Evolutionary conservation across 2,329 filamentous ascomycete species (phyloP).

Genomic region (Xylaria sp.): DNA sequence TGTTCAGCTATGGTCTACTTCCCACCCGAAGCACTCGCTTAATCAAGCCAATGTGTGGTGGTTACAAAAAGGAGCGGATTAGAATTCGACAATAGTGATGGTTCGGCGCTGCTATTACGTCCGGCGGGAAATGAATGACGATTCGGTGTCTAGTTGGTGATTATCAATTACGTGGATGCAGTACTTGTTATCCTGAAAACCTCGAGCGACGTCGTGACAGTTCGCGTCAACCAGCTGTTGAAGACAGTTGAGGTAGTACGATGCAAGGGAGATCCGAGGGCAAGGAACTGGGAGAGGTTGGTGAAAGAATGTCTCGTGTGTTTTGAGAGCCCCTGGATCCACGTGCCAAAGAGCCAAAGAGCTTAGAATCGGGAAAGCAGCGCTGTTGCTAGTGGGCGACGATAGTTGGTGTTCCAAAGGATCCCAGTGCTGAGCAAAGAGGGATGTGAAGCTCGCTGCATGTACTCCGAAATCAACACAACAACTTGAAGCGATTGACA

Average conservation of each 20-base stretch:
- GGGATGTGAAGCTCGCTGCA: constrained; percentile 19
- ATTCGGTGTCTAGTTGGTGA: constrained; percentile 17
- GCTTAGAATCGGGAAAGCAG: constrained; percentile 28
- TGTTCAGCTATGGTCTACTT: constrained; percentile 4
- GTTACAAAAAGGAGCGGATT: constrained; percentile 6
- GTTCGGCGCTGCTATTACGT: constrained; percentile 3
- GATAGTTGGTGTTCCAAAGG: constrained; percentile 28
- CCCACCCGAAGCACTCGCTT: background rate
- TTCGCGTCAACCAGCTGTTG: constrained; percentile 6
- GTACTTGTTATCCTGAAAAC: constrained; percentile 3
- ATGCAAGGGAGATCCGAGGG: constrained; percentile 12
- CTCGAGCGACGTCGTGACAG: constrained; percentile 16
- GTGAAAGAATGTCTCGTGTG: constrained; percentile 22
- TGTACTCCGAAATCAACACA: constrained; percentile 23
- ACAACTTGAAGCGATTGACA: constrained; percentile 27
- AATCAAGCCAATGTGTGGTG: constrained; percentile 4
- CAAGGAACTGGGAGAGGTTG: constrained; percentile 18
- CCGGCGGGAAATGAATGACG: constrained; percentile 17
- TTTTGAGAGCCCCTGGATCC: constrained; percentile 20
- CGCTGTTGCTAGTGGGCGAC: constrained; percentile 28
- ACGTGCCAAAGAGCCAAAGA: constrained; percentile 32
- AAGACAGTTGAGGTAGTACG: constrained; percentile 16
- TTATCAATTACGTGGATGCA: constrained; percentile 32
- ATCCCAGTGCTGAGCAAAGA: constrained; percentile 20
- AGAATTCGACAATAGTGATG: background rate